Evolutionary conservation across 345 rosid genomes (phyloP).

Genomic region (Eucalyptus melliodora): DNA sequence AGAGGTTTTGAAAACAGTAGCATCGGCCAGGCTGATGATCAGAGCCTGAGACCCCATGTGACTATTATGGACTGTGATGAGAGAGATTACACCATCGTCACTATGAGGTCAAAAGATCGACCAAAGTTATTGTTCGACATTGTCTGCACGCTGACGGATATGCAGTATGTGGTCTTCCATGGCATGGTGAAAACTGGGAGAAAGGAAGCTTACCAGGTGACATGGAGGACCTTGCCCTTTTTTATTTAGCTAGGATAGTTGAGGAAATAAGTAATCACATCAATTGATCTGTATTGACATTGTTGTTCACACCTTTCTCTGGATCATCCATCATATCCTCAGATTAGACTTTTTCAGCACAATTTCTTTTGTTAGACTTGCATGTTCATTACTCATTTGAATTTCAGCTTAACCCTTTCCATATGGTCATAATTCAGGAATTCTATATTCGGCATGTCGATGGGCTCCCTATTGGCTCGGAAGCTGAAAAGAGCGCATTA

Average conservation of each 20-base stretch:
- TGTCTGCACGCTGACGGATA: constrained; percentile 28
- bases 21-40: background rate
- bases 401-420: background rate
- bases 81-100: constrained; percentile 23
- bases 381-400: background rate
- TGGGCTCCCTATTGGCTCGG: constrained; percentile 66
- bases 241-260: background rate
- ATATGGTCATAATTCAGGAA: constrained; percentile 18
- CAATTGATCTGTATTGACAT: background rate
- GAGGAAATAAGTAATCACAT: background rate
- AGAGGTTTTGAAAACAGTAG: background rate
- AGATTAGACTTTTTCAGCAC: background rate
- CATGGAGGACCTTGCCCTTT: background rate
- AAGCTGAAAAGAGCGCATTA: constrained; percentile 66
- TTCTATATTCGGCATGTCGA: constrained; percentile 69
- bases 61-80: constrained; percentile 23
- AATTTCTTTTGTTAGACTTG: background rate
- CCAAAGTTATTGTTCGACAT: constrained; percentile 33
- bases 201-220: constrained; percentile 40
- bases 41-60: constrained; percentile 9
- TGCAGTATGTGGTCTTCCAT: constrained; percentile 44
- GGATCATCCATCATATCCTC: background rate
- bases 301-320: background rate
- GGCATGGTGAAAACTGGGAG: constrained; percentile 22
- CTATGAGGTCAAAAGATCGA: constrained; percentile 20